A percentile compares a stretch with the other conserved stretches of the same genome.
Evolutionary conservation across 2,329 filamentous ascomycete genomes (phyloP).

Genomic region (Fusarium proliferatum): DNA sequence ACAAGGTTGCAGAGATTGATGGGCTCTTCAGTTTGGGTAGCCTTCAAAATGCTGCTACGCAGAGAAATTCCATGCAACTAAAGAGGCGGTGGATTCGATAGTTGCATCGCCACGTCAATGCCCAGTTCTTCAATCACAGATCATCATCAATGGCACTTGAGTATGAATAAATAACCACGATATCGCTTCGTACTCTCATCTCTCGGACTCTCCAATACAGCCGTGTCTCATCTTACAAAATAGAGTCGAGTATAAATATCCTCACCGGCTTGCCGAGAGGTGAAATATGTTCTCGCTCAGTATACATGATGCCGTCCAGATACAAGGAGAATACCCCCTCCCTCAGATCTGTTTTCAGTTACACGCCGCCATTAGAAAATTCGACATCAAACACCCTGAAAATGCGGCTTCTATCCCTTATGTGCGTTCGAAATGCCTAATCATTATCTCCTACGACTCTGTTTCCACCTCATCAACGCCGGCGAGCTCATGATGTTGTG

Average conservation of each 20-base stretch:
- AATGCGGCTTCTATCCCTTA: conserved; percentile 46
- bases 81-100: conserved; percentile 29
- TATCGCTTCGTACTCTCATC: conserved; percentile 39
- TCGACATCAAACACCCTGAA: conserved; percentile 46
- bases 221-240: conserved; percentile 44
- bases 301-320: conserved; percentile 44
- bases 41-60: conserved; percentile 16
- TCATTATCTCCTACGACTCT: conserved; percentile 45
- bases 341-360: conserved; percentile 40
- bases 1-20: conserved; percentile 41
- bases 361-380: conserved; percentile 43
- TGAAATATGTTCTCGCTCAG: conserved; percentile 27
- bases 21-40: conserved; percentile 10
- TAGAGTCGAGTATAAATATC: conserved; percentile 23
- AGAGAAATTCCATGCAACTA: conserved; percentile 29
- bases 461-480: conserved; percentile 62
- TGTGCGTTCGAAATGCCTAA: conserved; percentile 43
- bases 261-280: conserved; percentile 35
- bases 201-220: conserved; percentile 38
- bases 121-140: not conserved
- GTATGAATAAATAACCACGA: conserved; percentile 34
- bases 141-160: not conserved
- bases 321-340: conserved; percentile 30
- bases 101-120: conserved; percentile 13
- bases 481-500: conserved; percentile 60